Conservation (phyloP, 805 yeast genomes). For the Barnettozyma californica region DNA sequence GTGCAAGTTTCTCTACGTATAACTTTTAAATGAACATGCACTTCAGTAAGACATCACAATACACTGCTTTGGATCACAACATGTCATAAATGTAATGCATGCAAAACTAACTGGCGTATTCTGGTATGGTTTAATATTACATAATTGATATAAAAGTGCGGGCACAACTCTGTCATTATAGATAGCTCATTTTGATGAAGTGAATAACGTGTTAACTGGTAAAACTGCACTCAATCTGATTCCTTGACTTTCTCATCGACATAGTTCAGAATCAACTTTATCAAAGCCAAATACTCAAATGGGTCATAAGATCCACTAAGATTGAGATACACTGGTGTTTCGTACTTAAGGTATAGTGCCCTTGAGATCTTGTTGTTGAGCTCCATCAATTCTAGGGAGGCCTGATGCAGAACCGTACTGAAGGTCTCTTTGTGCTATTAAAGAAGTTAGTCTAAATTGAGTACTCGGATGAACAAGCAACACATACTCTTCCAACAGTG, state of each 20-base stretch:
- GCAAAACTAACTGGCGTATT: neutral
- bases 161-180: too few relatives aligned
- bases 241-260: conserved; percentile 22
- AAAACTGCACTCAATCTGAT: neutral
- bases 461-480: neutral
- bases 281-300: conserved; percentile 29
- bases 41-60: too few relatives aligned
- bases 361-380: conserved; percentile 38
- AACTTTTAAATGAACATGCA: too few relatives aligned
- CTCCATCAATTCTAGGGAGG: conserved; percentile 37
- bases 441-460: neutral
- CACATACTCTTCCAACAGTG: conserved; percentile 33
- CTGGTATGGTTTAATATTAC: too few relatives aligned
- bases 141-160: too few relatives aligned
- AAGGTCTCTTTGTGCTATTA: conserved; percentile 25
- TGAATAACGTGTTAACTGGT: too few relatives aligned
- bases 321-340: conserved; percentile 40
- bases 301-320: conserved; percentile 35
- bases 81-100: neutral
- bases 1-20: too few relatives aligned
- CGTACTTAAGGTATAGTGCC: conserved; percentile 35
- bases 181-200: too few relatives aligned
- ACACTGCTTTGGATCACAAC: too few relatives aligned
- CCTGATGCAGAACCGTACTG: conserved; percentile 37
- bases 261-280: conserved; percentile 25